Percentiles rank a stretch among this genome's conserved stretches.
Evolutionary conservation across 306 rosid genomes (phyloP).

Genomic region (Fagus crenata): DNA sequence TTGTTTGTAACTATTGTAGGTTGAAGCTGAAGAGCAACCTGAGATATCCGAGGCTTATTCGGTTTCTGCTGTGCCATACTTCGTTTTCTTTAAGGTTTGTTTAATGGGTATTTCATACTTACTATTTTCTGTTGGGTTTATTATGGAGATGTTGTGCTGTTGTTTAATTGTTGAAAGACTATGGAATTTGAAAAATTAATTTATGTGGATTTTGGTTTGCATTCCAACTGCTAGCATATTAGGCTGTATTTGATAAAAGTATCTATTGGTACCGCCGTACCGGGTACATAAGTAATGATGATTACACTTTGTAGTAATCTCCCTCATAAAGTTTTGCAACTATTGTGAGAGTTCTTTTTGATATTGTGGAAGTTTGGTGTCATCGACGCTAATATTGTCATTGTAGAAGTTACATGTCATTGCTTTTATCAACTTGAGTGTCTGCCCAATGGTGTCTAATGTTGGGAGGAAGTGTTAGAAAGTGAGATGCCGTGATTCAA

Average conservation of each 20-base stretch:
- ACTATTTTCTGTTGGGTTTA: neutral
- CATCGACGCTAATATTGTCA: neutral
- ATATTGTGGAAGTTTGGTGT: neutral
- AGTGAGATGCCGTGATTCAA: neutral
- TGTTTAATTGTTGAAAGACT: too few relatives aligned
- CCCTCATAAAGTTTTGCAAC: neutral
- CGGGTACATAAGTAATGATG: neutral
- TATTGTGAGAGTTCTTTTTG: neutral
- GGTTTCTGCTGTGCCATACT: conserved; percentile 87
- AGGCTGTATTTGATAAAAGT: neutral
- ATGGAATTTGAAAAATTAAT: too few relatives aligned
- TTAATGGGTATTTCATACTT: neutral
- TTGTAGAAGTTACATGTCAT: neutral
- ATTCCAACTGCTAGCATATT: neutral
- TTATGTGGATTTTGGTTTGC: neutral
- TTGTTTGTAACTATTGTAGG: conserved; percentile 40
- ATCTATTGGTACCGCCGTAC: neutral
- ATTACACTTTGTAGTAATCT: neutral
- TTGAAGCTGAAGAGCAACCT: conserved; percentile 93
- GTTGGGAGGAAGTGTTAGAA: neutral
- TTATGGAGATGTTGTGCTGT: too few relatives aligned
- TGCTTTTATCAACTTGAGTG: neutral
- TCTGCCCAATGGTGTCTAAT: neutral
- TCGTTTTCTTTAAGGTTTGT: conserved; percentile 75
- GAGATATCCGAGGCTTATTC: conserved; percentile 85